Conservation (phyloP, 2,329 filamentous ascomycete genomes). For the Macroventuria anomochaeta region DNA sequence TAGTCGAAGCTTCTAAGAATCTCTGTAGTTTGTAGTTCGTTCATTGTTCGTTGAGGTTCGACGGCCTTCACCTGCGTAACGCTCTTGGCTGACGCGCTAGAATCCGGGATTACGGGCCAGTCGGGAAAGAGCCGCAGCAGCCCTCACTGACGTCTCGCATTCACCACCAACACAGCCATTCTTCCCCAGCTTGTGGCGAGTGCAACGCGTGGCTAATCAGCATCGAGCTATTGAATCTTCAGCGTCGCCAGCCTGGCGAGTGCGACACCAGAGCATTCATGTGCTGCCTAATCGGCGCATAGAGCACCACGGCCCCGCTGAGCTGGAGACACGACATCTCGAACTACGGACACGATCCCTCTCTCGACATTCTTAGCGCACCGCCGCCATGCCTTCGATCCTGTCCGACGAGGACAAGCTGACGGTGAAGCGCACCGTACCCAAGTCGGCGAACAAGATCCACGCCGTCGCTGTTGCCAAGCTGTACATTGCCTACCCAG, state of each 20-base stretch:
- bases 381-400: conserved; percentile 63
- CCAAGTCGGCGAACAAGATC: conserved; percentile 96
- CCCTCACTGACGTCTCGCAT: conserved; percentile 32
- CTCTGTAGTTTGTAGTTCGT: background rate
- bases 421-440: conserved; percentile 91
- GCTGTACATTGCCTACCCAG: conserved; percentile 90
- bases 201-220: conserved; percentile 22
- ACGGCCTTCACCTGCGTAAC: background rate
- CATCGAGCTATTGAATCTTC: conserved; percentile 8
- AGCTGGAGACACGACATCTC: conserved; percentile 30
- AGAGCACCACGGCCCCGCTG: conserved; percentile 35
- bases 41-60: background rate
- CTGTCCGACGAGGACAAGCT: conserved; percentile 94
- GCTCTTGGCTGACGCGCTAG: conserved; percentile 14
- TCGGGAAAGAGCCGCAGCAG: conserved; percentile 34
- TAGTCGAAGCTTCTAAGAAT: background rate
- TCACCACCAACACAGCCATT: conserved; percentile 24
- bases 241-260: conserved; percentile 13
- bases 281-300: conserved; percentile 37
- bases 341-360: conserved; percentile 3
- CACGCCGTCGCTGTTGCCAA: conserved; percentile 91
- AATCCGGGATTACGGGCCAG: conserved; percentile 12
- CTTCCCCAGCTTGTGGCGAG: conserved; percentile 26
- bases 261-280: conserved; percentile 30
- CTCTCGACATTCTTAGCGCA: conserved; percentile 21